Evolutionary conservation across 2,329 filamentous ascomycete genomes (phyloP).

Genomic region (Beauveria sp.): DNA sequence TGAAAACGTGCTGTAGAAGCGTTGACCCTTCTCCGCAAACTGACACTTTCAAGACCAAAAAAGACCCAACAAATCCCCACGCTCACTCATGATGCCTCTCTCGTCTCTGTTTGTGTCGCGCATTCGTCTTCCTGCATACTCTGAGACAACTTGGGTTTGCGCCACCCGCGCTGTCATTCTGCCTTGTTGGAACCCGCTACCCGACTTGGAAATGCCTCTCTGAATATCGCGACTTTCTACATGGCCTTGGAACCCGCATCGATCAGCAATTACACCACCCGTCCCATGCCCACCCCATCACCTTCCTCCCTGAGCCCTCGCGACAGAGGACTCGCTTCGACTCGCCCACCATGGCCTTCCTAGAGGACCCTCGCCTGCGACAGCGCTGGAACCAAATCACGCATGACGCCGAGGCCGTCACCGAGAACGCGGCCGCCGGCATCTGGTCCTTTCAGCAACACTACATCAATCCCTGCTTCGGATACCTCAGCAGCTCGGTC

Average conservation of each 20-base stretch:
- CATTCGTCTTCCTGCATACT: slow-evolving; percentile 2
- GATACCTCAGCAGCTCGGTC: slow-evolving; percentile 56
- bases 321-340: slow-evolving; percentile 1
- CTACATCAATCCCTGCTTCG: slow-evolving; percentile 77
- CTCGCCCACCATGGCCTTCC: slow-evolving; percentile 44
- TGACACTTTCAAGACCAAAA: not conserved
- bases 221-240: not conserved
- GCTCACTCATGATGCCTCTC: not conserved
- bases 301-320: slow-evolving; percentile 5
- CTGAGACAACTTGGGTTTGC: slow-evolving; percentile 4
- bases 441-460: slow-evolving; percentile 84
- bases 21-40: not conserved
- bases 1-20: not conserved
- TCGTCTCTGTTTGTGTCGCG: not conserved
- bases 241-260: not conserved
- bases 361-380: slow-evolving; percentile 79
- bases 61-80: not conserved
- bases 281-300: not conserved
- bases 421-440: slow-evolving; percentile 82
- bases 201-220: not conserved
- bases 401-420: slow-evolving; percentile 82
- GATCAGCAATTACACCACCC: not conserved
- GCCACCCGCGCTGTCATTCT: not conserved
- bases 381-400: slow-evolving; percentile 91
- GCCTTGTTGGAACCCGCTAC: not conserved